Percentiles rank a stretch among this genome's conserved stretches.
Conservation (phyloP, 805 yeast species). For the Ogataea wickerhamii region DNA sequence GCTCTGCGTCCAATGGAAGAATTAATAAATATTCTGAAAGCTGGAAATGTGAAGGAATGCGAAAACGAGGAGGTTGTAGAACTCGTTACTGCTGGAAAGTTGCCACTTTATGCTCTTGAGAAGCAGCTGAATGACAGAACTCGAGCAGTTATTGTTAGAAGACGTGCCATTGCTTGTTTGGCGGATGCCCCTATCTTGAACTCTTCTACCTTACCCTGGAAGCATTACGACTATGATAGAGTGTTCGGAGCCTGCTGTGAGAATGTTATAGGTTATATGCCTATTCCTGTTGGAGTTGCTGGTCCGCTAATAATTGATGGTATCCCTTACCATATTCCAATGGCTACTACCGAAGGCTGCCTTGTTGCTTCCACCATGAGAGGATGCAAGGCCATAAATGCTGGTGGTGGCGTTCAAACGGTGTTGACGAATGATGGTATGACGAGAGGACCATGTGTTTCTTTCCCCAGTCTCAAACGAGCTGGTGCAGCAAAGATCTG, state of each 20-base stretch:
- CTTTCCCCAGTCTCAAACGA: conserved; percentile 75
- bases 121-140: conserved; percentile 84
- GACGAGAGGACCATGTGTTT: conserved; percentile 99
- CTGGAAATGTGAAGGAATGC: conserved; percentile 66
- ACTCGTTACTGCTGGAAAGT: conserved; percentile 68
- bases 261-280: conserved; percentile 95
- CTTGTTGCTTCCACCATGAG: conserved; percentile 98
- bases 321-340: conserved; percentile 83
- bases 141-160: conserved; percentile 91
- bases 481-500: conserved; percentile 94
- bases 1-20: conserved; percentile 55
- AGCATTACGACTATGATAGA: conserved; percentile 85
- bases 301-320: conserved; percentile 95
- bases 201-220: conserved; percentile 70
- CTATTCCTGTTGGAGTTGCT: conserved; percentile 95
- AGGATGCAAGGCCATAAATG: conserved; percentile 96
- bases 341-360: conserved; percentile 99
- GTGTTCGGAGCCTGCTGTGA: conserved; percentile 99
- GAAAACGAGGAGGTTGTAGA: conserved; percentile 69
- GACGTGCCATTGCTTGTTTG: conserved; percentile 82
- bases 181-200: conserved; percentile 81
- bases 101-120: conserved; percentile 92
- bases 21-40: conserved; percentile 56
- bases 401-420: conserved; percentile 94
- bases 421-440: conserved; percentile 94